phyloP scores from a whole-genome alignment of 805 yeast genomes.

The Saccharomycopsis malanga region DNA sequence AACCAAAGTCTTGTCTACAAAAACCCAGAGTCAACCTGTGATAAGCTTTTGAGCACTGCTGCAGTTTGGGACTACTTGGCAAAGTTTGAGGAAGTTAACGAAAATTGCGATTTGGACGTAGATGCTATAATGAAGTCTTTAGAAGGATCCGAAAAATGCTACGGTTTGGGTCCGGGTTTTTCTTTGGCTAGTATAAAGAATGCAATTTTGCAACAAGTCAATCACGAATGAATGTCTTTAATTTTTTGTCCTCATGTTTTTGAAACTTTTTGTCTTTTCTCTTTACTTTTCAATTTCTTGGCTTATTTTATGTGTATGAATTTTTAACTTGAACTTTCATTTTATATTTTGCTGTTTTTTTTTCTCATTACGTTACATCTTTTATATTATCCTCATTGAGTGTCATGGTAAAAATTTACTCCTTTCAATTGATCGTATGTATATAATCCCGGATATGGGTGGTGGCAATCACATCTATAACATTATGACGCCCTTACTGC shows the following conservation, averaged over 20 bases:
- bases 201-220: slow-evolving; percentile 4
- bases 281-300: not conserved
- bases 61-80: slow-evolving; percentile 80
- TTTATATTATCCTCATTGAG: no score
- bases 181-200: slow-evolving; percentile 4
- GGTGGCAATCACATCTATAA: no score
- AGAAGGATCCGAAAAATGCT: slow-evolving; percentile 67
- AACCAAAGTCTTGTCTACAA: slow-evolving; percentile 22
- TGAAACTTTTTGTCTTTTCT: not conserved
- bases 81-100: slow-evolving; percentile 40
- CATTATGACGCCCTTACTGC: no score
- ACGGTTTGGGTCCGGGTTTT: slow-evolving; percentile 52
- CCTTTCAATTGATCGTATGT: no score
- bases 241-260: no score
- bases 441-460: no score
- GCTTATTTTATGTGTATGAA: no score
- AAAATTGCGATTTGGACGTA: slow-evolving; percentile 46
- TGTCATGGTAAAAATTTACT: no score
- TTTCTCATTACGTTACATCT: not conserved
- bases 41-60: slow-evolving; percentile 56
- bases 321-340: not conserved
- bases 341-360: no score
- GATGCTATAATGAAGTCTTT: slow-evolving; percentile 50
- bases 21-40: slow-evolving; percentile 25
- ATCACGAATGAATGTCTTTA: not conserved